Evolutionary conservation across 2,329 filamentous ascomycete species (phyloP), one percentile per base, ranked within the genome.

Genomic region (Penicillium freii): DNA sequence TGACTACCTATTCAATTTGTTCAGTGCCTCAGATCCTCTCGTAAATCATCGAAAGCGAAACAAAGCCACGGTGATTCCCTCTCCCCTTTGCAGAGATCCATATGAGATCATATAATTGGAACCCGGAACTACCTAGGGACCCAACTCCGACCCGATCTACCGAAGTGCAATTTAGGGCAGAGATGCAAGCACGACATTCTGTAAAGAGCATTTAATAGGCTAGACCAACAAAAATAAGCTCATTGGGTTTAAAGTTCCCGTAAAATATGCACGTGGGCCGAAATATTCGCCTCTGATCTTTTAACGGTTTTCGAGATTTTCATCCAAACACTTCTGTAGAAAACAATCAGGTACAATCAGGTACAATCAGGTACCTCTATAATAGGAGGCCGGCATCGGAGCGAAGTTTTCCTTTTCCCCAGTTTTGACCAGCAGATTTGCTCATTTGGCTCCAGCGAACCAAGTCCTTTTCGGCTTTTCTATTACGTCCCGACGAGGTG

Each of bases 321-420:
- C 44, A 21, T 33, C n/a, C 25, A 27, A 8, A 34, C 19, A 1
- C 6, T 7, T 34, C 11, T 4, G 2, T 10, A 47, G 13, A 47
- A 33, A 46, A 33, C 1, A 29, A 3, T 8, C 5, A 47, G 44
- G 29, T 34, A 4, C 1, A 29, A 3, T 8, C 5, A 47, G 44
- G 29, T 34, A 4, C 7, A 7, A 46, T 4, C 23, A 23, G 23
- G 23, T 23, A 33, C 8, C 19, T 31, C 39, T 45, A 13, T 23
- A 52, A 52, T 17, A 40, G 34, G 25, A 47, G 53, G 36, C 54
- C 54, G 54, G 49, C 54, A 56, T 56, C 54, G 54, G 54, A 56
- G 54, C 27, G 54, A 56, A 56, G 54, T 53, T 56, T 56, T 53
- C 34, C 8, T 15, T 9, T 52, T 25, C 49, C 36, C 49, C 54